Percentiles rank a stretch among this genome's conserved stretches.
Conservation (phyloP, 495 filamentous ascomycete species). For the Penicillium desertorum region DNA sequence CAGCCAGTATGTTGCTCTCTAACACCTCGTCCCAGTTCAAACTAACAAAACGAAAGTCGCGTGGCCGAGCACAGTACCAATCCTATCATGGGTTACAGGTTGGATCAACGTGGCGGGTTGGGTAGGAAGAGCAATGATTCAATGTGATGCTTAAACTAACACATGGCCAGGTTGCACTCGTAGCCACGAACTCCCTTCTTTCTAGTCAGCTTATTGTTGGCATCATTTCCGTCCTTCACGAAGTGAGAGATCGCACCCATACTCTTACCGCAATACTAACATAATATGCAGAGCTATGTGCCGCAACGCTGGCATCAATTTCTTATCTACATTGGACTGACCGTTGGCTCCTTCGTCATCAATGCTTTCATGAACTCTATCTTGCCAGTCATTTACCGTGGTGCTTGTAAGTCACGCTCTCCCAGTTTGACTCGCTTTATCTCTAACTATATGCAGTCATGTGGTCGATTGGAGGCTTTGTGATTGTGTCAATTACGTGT, state of each 20-base stretch:
- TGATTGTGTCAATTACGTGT: slow-evolving; percentile 63
- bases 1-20: slow-evolving; percentile 32
- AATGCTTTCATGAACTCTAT: slow-evolving; percentile 64
- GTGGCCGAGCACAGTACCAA: slow-evolving; percentile 56
- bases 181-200: slow-evolving; percentile 45
- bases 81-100: slow-evolving; percentile 66
- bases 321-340: slow-evolving; percentile 65
- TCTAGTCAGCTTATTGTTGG: slow-evolving; percentile 59
- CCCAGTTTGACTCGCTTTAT: not conserved
- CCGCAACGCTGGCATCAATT: slow-evolving; percentile 67
- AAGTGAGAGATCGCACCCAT: slow-evolving; percentile 15
- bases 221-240: slow-evolving; percentile 55
- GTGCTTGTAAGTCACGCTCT: slow-evolving; percentile 30
- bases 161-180: slow-evolving; percentile 53
- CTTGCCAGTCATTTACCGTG: slow-evolving; percentile 63
- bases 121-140: slow-evolving; percentile 40
- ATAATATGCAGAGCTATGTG: slow-evolving; percentile 40
- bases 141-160: not conserved
- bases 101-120: slow-evolving; percentile 74
- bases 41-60: slow-evolving; percentile 35
- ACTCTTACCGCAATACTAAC: slow-evolving; percentile 1
- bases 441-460: slow-evolving; percentile 39
- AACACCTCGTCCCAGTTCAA: not conserved
- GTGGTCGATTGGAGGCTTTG: slow-evolving; percentile 65
- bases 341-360: slow-evolving; percentile 57